Evolutionary conservation across 1,284 basidiomycete genomes (phyloP).

Genomic region (Naganishia sp.): DNA sequence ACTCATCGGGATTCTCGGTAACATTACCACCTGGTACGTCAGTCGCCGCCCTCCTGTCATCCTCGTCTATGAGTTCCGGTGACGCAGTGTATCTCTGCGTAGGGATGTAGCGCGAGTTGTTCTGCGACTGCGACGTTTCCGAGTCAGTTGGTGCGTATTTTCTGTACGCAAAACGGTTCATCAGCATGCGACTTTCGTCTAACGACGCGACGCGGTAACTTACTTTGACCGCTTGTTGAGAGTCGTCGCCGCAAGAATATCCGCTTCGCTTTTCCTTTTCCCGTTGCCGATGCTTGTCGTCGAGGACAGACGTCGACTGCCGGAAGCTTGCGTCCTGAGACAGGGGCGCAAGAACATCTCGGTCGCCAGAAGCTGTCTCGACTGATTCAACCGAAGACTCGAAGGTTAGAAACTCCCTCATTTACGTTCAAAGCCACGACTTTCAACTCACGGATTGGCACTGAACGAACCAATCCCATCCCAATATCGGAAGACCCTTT

Average conservation of each 20-base stretch:
- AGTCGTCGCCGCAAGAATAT: not conserved
- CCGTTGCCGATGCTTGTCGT: not conserved
- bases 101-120: not conserved
- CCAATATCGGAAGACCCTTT: constrained; percentile 4
- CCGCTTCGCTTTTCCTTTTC: constrained; percentile 1
- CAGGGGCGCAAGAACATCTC: not conserved
- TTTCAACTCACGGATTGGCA: constrained; percentile 8
- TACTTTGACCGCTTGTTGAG: constrained; percentile 3
- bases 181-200: too few relatives aligned
- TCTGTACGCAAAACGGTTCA: not conserved
- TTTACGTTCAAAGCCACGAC: too few relatives aligned
- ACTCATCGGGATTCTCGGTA: not conserved
- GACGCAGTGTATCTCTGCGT: constrained; percentile 5
- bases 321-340: not conserved
- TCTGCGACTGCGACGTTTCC: constrained; percentile 27
- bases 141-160: constrained; percentile 30
- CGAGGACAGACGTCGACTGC: not conserved
- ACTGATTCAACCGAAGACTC: constrained; percentile 3
- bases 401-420: too few relatives aligned
- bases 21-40: not conserved
- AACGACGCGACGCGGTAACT: not conserved
- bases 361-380: constrained; percentile 7
- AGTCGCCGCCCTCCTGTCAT: not conserved
- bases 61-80: not conserved
- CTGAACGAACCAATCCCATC: constrained; percentile 25